Base-by-base conservation (phyloP, 1,284 basidiomycete species). In the Fomitopsis palustris region DNA sequence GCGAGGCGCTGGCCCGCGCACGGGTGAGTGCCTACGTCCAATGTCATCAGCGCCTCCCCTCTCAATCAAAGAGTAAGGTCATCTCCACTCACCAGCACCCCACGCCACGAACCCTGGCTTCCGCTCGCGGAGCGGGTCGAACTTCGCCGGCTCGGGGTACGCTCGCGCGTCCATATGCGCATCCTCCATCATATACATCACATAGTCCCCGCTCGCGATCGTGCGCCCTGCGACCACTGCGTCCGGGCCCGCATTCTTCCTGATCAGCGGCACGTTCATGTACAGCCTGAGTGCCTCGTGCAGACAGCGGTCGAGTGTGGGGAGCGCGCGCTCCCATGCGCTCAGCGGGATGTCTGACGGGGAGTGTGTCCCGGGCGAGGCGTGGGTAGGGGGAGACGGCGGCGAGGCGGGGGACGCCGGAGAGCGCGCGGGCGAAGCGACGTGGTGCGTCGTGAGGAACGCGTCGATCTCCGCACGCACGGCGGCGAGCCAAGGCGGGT, bases 281-380 rank as follows among this genome's bases (percentile, higher is more conserved):
- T 33, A 52, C 25, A 72, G 27, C 25, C 76, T 70, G 7, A 76
- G 49, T 0, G 73, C 75, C 58, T 78, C 76, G 2, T 73, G 70
- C 14, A 76, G 69, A 41, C 74, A 64, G 9, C 64, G 52, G 35
- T 77, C 76, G n/a, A 75, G 39, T 14, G 63, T 54, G 3, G 75
- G 76, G 56, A 72, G 62, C 37, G 72, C 67, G 5, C 70, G 69
- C 57, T 78, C 76, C 76, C 75, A 78, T 4, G 70, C 73, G 4
- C 51, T 25, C 19, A 76, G 52, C 1, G 75, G 73, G 23, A 77
- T 69, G 45, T 38, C 37, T 14, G 38, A 29, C 17, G 38, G 49
- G 7, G 41, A 25, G 10, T 31, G 52, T 6, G 53, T 41, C 4
- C 12, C 16, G 2, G 21, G n/a, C 16, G 38, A 17, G 8, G 16